Evolutionary conservation across 768 basidiomycete genomes (phyloP).

Genomic region (Macrolepiota dolichaula): DNA sequence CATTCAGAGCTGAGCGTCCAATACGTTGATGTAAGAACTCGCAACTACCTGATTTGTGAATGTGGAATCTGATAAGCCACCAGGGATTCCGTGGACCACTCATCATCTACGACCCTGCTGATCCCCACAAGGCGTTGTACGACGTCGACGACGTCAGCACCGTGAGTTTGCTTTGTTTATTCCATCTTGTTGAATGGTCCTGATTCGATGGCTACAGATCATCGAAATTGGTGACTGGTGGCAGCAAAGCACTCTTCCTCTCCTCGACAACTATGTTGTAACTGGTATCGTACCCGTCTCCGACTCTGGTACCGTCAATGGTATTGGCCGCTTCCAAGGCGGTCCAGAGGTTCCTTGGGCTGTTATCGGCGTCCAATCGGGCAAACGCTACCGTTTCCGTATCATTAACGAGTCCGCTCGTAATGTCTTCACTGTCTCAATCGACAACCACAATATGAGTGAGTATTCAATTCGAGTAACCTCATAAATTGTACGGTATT

Average conservation of each 20-base stretch:
- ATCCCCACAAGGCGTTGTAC: conserved; percentile 20
- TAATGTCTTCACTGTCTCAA: conserved; percentile 34
- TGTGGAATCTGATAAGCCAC: not conserved
- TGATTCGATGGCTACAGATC: conserved; percentile 23
- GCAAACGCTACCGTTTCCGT: conserved; percentile 52
- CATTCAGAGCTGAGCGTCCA: conserved; percentile 16
- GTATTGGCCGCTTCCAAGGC: conserved; percentile 35
- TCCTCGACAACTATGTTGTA: conserved; percentile 26
- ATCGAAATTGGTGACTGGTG: conserved; percentile 40
- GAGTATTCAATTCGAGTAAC: conserved; percentile 7
- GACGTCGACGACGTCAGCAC: conserved; percentile 15
- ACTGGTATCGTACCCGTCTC: conserved; percentile 26
- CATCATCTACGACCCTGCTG: conserved; percentile 31
- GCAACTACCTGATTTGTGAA: not conserved
- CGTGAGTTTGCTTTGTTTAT: conserved; percentile 18
- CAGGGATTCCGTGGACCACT: conserved; percentile 41
- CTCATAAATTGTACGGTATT: no score
- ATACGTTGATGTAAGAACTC: conserved; percentile 9
- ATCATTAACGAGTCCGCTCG: conserved; percentile 47
- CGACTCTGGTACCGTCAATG: conserved; percentile 45
- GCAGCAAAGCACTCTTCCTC: conserved; percentile 20
- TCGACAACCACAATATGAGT: conserved; percentile 29
- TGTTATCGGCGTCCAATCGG: conserved; percentile 36
- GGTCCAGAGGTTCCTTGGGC: conserved; percentile 37
- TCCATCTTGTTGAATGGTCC: conserved; percentile 13